Conservation (phyloP, 805 yeast species). For the Yarrowia sp. region DNA sequence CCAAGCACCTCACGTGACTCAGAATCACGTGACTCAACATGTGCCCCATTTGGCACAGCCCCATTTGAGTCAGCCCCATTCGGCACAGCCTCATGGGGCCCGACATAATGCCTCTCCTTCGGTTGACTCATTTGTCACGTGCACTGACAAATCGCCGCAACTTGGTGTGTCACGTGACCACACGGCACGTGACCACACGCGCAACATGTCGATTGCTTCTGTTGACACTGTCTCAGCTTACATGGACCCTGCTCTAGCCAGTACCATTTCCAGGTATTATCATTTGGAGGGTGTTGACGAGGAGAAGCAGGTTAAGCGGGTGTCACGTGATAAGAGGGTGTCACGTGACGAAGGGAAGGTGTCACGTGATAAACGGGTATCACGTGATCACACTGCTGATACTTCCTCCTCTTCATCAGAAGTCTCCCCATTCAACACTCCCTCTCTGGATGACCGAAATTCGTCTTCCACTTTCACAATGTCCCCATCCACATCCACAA, state of each 20-base stretch:
- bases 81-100: too few species aligned
- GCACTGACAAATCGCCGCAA: background rate
- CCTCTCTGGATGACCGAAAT: constrained; percentile 4
- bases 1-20: background rate
- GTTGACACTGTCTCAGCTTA: background rate
- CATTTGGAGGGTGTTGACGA: background rate
- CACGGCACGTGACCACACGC: background rate
- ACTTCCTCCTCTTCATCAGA: background rate
- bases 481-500: constrained; percentile 7
- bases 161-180: background rate
- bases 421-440: background rate
- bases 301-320: too few species aligned
- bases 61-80: too few species aligned
- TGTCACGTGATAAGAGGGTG: too few species aligned
- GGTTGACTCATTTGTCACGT: constrained; percentile 2
- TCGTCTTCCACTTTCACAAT: constrained; percentile 12
- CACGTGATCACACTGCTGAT: too few species aligned
- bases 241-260: background rate
- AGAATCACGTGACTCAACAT: too few species aligned
- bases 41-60: too few species aligned
- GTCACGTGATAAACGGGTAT: too few species aligned
- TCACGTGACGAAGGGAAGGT: too few species aligned
- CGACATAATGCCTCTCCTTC: too few species aligned
- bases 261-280: background rate
- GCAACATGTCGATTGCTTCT: background rate